Percentiles rank a stretch among this genome's conserved stretches.
These are phyloP conservation scores for Cutaneotrichosporon sp. DNA, from an alignment of 1,284 basidiomycete genomes.

Conservation along the genomic window DNA sequence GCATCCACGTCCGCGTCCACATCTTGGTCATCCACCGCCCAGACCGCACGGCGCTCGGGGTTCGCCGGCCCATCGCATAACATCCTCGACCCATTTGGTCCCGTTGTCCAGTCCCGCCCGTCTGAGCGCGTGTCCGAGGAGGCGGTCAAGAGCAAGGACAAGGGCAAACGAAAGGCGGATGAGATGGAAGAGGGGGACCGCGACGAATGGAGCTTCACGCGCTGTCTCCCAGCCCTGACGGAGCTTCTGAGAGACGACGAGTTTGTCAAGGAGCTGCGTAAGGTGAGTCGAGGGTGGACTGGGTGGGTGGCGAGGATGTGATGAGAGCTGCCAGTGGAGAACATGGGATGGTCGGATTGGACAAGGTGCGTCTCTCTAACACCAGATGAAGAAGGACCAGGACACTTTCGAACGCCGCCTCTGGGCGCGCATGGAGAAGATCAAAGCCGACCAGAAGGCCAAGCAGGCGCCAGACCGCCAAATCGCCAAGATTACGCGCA, in stretches of 20 bases:
- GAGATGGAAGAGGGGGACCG: conserved; percentile 10
- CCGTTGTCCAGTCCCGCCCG: conserved; percentile 24
- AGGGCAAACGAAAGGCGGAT: conserved; percentile 21
- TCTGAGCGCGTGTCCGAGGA: not conserved
- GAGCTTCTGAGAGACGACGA: conserved; percentile 38
- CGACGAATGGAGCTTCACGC: conserved; percentile 30
- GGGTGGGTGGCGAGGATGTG: not conserved
- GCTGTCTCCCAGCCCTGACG: conserved; percentile 40
- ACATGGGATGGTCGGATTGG: too few relatives aligned
- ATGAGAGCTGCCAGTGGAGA: not conserved
- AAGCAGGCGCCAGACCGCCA: conserved; percentile 38
- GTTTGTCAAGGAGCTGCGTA: conserved; percentile 41
- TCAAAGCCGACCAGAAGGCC: conserved; percentile 43
- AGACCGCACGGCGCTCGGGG: conserved; percentile 16
- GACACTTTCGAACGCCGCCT: conserved; percentile 43
- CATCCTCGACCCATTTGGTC: conserved; percentile 45
- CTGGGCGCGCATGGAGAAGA: conserved; percentile 46
- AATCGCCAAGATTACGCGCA: conserved; percentile 39
- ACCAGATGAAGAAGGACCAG: conserved; percentile 50
- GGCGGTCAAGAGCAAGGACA: not conserved
- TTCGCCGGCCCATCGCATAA: conserved; percentile 21
- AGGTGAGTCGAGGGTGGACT: conserved; percentile 28
- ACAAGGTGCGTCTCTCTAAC: conserved; percentile 18
- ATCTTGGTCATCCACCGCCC: not conserved
- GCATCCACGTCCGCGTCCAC: not conserved